Percentiles rank a stretch among this genome's conserved stretches.
These are phyloP conservation scores for Nyctanthes arbortristis DNA, from an alignment of 257 asterid species.

Conservation along the genomic window DNA sequence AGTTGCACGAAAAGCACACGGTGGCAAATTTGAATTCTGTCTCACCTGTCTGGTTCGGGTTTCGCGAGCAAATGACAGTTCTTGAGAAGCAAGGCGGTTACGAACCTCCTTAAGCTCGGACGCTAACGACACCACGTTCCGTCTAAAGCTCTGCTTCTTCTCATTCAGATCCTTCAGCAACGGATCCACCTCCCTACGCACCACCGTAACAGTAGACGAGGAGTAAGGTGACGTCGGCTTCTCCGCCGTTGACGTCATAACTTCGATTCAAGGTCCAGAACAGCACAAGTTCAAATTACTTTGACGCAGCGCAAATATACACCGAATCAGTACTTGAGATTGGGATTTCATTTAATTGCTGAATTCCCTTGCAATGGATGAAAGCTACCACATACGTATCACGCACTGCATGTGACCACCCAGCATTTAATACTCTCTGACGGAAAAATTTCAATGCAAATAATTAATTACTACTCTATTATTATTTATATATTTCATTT, in stretches of 20 bases:
- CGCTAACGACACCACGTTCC: conserved; percentile 81
- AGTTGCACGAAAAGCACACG: conserved; percentile 11
- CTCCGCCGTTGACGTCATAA: conserved; percentile 40
- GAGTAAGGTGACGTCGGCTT: conserved; percentile 29
- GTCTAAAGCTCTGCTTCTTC: conserved; percentile 80
- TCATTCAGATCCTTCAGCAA: conserved; percentile 82
- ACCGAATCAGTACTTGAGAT: background rate
- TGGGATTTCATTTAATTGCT: background rate
- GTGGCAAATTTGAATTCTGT: background rate
- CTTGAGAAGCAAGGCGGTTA: conserved; percentile 62
- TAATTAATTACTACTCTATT: background rate
- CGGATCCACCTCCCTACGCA: conserved; percentile 62
- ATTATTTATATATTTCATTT: too few relatives aligned
- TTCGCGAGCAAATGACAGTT: conserved; percentile 55
- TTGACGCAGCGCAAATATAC: background rate
- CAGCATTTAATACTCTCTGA: conserved; percentile 39
- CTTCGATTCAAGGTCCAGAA: background rate
- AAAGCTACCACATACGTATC: conserved; percentile 33
- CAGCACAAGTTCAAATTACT: background rate
- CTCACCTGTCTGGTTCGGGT: conserved; percentile 64
- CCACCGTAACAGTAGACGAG: conserved; percentile 15
- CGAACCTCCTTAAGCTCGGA: conserved; percentile 86
- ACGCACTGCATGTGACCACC: conserved; percentile 51
- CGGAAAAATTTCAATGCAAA: background rate
- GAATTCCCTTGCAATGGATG: conserved; percentile 30